Evolutionary conservation across 352 stramenopile species (phyloP).

Genomic region (Phytophthora pluvialis): DNA sequence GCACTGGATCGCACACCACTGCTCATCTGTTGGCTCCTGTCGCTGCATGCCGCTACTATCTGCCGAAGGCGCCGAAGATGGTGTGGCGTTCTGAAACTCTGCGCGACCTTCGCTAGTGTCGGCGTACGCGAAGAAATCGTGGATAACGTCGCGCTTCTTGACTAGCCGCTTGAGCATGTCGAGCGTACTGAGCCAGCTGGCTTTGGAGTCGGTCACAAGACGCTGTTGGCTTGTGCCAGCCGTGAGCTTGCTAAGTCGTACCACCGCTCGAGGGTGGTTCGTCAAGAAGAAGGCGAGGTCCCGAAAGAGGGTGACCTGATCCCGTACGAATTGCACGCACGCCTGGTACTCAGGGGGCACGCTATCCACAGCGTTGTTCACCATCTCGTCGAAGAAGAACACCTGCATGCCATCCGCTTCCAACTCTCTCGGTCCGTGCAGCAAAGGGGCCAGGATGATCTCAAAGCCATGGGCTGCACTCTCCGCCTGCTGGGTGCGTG

Average conservation of each 20-base stretch:
- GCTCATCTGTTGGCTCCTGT: constrained; percentile 35
- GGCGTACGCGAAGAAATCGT: constrained; percentile 52
- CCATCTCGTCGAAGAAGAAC: constrained; percentile 53
- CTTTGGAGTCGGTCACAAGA: constrained; percentile 49
- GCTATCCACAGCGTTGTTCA: constrained; percentile 45
- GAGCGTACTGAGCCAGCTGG: constrained; percentile 53
- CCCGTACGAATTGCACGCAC: constrained; percentile 42
- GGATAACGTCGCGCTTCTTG: constrained; percentile 48
- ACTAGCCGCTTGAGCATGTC: constrained; percentile 57
- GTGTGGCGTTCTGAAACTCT: constrained; percentile 42
- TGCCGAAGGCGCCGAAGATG: constrained; percentile 15
- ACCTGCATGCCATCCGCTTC: constrained; percentile 46
- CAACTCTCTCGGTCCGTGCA: constrained; percentile 42
- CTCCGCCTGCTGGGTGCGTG: constrained; percentile 45
- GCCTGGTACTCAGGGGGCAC: constrained; percentile 44
- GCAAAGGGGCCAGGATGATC: constrained; percentile 49
- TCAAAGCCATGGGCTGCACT: constrained; percentile 53
- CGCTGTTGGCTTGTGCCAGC: constrained; percentile 42
- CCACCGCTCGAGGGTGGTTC: constrained; percentile 49
- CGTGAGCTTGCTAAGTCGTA: constrained; percentile 49
- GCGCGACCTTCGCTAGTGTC: constrained; percentile 44
- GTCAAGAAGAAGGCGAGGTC: constrained; percentile 54
- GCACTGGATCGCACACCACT: constrained; percentile 54
- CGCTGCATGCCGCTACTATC: constrained; percentile 18
- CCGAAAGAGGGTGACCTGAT: constrained; percentile 47